A percentile compares a stretch with the other conserved stretches of the same genome.
Evolutionary conservation across 441 rosid species (phyloP).

Genomic region (Hypseocharis bilobata): DNA sequence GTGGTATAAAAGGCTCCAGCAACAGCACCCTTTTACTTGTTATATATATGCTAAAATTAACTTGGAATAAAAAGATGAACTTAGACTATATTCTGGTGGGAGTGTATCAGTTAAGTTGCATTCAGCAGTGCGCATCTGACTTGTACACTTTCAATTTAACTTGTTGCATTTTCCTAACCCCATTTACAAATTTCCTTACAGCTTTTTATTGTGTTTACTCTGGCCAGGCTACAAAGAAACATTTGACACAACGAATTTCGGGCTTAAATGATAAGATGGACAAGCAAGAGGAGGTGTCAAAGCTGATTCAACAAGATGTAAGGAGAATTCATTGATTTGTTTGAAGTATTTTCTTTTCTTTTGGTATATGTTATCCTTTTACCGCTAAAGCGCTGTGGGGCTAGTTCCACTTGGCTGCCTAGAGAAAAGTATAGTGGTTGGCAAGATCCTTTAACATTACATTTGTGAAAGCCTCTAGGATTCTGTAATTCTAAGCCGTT

Average conservation of each 20-base stretch:
- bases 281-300: constrained; percentile 60
- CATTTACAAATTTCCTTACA: background rate
- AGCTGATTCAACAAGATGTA: constrained; percentile 63
- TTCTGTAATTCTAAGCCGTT: too few species aligned
- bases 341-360: background rate
- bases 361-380: background rate
- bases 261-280: constrained; percentile 78
- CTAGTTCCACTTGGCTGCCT: too few species aligned
- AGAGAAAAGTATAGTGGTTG: too few species aligned
- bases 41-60: too few species aligned
- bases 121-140: background rate
- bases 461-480: too few species aligned
- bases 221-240: constrained; percentile 70
- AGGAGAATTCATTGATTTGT: constrained; percentile 15
- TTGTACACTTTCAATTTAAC: background rate
- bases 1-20: background rate
- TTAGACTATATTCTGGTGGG: background rate
- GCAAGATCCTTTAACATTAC: too few species aligned
- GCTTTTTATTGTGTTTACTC: constrained; percentile 13
- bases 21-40: too few species aligned
- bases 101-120: background rate
- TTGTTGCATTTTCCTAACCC: background rate
- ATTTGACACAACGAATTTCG: constrained; percentile 69
- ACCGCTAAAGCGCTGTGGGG: too few species aligned
- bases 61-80: background rate